Conservation (phyloP, 1,139 yeast genomes). For the Zygosaccharomyces pseudobailii region DNA sequence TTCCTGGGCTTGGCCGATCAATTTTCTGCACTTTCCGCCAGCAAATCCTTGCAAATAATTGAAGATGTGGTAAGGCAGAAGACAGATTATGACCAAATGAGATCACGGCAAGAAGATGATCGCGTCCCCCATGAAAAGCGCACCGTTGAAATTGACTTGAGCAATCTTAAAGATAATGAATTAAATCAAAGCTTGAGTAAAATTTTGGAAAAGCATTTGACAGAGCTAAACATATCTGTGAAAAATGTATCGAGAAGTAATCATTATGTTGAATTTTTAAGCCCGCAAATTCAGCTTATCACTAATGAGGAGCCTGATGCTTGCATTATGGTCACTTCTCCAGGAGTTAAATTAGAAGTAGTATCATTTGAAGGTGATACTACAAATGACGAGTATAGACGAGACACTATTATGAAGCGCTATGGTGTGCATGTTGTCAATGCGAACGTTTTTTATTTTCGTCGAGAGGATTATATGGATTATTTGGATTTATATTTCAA, state of each 20-base stretch:
- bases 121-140: conserved; percentile 5
- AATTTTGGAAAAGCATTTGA: conserved; percentile 51
- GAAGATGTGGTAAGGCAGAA: conserved; percentile 22
- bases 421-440: conserved; percentile 64
- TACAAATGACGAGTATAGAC: conserved; percentile 46
- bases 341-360: conserved; percentile 65
- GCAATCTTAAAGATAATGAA: conserved; percentile 9
- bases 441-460: conserved; percentile 66
- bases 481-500: conserved; percentile 44
- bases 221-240: conserved; percentile 36
- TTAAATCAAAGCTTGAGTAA: conserved; percentile 31
- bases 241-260: conserved; percentile 53
- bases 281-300: conserved; percentile 84
- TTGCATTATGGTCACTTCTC: conserved; percentile 66
- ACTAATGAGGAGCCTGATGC: conserved; percentile 59
- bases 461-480: conserved; percentile 43
- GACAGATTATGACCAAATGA: conserved; percentile 5
- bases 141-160: conserved; percentile 17
- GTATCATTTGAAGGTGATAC: conserved; percentile 47
- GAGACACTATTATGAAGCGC: conserved; percentile 60
- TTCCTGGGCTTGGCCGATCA: conserved; percentile 53
- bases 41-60: conserved; percentile 23
- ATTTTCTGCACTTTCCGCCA: conserved; percentile 33
- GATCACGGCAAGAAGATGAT: conserved; percentile 10
- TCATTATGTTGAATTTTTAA: conserved; percentile 63